Percentiles rank a stretch among this genome's conserved stretches.
Evolutionary conservation across 2,329 filamentous ascomycete species (phyloP).

Genomic region (Neurospora sp.): DNA sequence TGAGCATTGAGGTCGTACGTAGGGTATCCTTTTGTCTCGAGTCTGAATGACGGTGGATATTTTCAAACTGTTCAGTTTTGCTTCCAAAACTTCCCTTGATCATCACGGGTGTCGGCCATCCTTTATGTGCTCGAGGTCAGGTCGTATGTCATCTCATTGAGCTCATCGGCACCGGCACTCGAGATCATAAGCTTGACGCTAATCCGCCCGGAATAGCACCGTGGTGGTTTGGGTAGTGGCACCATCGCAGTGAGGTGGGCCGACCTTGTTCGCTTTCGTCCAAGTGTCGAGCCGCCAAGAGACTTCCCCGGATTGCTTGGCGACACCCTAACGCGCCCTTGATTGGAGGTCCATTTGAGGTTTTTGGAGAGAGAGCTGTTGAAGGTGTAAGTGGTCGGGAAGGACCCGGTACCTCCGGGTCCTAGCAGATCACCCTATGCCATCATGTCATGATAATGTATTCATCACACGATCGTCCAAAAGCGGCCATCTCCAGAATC

Average conservation of each 20-base stretch:
- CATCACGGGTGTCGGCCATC: background rate
- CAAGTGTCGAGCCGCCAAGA: background rate
- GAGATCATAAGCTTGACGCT: background rate
- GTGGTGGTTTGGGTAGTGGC: background rate
- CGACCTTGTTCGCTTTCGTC: background rate
- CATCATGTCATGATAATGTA: slow-evolving; percentile 20
- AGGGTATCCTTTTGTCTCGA: background rate
- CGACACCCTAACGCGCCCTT: background rate
- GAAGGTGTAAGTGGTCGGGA: background rate
- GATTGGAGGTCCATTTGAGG: background rate
- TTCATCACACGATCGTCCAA: slow-evolving; percentile 19
- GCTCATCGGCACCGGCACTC: background rate
- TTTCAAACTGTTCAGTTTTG: background rate
- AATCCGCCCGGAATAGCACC: background rate
- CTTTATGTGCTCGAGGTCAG: background rate
- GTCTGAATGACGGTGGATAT: background rate
- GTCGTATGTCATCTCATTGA: background rate
- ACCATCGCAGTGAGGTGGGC: background rate
- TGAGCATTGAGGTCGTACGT: background rate
- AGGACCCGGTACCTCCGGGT: background rate
- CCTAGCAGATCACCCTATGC: slow-evolving; percentile 2
- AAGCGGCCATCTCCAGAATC: slow-evolving; percentile 5
- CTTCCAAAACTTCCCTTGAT: background rate
- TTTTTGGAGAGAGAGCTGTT: background rate
- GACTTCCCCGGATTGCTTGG: background rate